phyloP scores from a whole-genome alignment of 2,329 filamentous ascomycete species.

The Metarhizium sp. region DNA sequence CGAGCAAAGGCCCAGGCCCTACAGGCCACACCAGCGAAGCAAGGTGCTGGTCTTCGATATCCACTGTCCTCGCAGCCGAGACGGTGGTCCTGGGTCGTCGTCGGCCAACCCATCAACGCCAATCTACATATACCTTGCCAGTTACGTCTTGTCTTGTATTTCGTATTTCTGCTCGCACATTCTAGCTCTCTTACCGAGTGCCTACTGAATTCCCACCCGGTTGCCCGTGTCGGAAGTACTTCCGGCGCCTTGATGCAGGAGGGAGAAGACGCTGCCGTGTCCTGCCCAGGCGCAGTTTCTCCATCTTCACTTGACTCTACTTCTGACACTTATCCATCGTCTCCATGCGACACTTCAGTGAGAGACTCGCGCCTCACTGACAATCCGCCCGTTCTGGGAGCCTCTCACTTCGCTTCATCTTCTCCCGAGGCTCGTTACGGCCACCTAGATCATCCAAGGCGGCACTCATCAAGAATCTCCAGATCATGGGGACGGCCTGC shows the following conservation, averaged over 20 bases:
- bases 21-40: background rate
- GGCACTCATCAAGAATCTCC: conserved; percentile 4
- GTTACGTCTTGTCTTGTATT: background rate
- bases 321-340: conserved; percentile 7
- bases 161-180: background rate
- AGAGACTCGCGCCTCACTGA: background rate
- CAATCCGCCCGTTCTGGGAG: background rate
- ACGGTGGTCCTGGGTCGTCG: background rate
- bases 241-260: conserved; percentile 24
- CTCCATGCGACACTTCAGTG: conserved; percentile 2
- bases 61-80: background rate
- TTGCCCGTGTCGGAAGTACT: conserved; percentile 2
- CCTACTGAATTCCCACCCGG: background rate
- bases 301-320: background rate
- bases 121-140: background rate
- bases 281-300: background rate
- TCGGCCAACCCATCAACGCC: background rate
- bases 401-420: conserved; percentile 1
- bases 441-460: conserved; percentile 6
- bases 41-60: background rate
- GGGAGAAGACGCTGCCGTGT: conserved; percentile 6
- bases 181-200: background rate
- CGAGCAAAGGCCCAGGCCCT: conserved; percentile 9
- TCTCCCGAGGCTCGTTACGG: conserved; percentile 1
- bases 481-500: conserved; percentile 10